These are phyloP conservation scores for Pseudoturritis turrita DNA, from an alignment of 345 rosid species.

Conservation along the genomic window DNA sequence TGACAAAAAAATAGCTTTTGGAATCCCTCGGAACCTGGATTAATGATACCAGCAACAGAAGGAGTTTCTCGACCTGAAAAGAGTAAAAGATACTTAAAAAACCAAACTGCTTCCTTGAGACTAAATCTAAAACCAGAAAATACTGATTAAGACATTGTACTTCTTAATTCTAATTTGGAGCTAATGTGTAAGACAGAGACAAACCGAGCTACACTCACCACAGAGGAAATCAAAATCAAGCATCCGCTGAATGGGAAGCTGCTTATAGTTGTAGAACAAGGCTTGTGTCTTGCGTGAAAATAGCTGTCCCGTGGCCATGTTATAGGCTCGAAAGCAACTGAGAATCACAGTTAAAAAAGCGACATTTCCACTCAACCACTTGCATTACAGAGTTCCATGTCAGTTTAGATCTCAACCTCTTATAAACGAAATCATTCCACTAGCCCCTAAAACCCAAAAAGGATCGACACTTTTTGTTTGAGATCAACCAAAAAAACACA, in stretches of 20 bases:
- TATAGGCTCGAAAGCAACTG: conserved; percentile 36
- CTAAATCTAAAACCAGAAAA: too few relatives aligned
- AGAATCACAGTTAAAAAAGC: neutral
- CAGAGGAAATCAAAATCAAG: conserved; percentile 99
- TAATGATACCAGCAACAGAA: conserved; percentile 95
- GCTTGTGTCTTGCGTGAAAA: conserved; percentile 94
- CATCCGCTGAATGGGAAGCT: conserved; percentile 97
- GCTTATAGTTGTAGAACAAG: conserved; percentile 90
- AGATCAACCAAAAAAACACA: neutral
- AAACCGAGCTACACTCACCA: too few relatives aligned
- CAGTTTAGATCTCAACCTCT: conserved; percentile 3
- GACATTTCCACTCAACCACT: neutral
- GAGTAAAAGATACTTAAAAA: too few relatives aligned
- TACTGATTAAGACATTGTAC: too few relatives aligned
- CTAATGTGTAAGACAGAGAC: too few relatives aligned
- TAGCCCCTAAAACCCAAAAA: conserved; percentile 10
- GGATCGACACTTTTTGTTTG: conserved; percentile 12
- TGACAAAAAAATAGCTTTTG: conserved; percentile 96
- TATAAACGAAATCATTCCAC: neutral
- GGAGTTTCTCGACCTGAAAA: conserved; percentile 87
- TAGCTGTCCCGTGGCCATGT: conserved; percentile 91
- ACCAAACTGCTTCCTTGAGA: too few relatives aligned
- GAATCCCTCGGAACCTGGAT: conserved; percentile 96
- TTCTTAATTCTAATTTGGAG: too few relatives aligned
- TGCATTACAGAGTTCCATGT: neutral